These are phyloP conservation scores for Eleusine indica DNA, from an alignment of 176 grass and related monocot species.

Conservation along the genomic window DNA sequence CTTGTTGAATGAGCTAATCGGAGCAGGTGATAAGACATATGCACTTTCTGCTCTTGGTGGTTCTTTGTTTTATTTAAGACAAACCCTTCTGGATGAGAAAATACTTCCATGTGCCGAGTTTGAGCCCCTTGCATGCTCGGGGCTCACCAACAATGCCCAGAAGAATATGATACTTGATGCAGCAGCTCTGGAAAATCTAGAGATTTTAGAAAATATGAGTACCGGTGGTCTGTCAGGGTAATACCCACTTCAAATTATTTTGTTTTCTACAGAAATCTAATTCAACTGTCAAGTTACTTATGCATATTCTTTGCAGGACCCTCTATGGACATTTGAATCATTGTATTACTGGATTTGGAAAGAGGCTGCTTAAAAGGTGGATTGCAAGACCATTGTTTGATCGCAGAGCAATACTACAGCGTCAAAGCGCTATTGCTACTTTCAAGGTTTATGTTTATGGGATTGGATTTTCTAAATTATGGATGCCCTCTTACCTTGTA, in stretches of 20 bases:
- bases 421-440: conserved; percentile 76
- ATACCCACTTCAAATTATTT: conserved; percentile 33
- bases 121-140: conserved; percentile 67
- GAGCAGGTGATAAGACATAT: conserved; percentile 61
- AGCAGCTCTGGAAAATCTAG: conserved; percentile 92
- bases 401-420: conserved; percentile 61
- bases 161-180: conserved; percentile 95
- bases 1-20: conserved; percentile 65
- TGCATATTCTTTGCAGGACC: conserved; percentile 65
- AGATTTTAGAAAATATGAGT: conserved; percentile 80
- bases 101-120: conserved; percentile 83
- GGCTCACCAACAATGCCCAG: conserved; percentile 41
- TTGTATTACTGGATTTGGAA: conserved; percentile 89
- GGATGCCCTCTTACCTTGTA: conserved; percentile 23
- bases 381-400: conserved; percentile 85
- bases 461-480: conserved; percentile 11
- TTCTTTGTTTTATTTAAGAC: conserved; percentile 91
- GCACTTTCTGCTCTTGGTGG: conserved; percentile 95
- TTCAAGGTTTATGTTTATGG: conserved; percentile 65
- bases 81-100: conserved; percentile 81
- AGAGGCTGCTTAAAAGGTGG: conserved; percentile 90
- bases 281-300: conserved; percentile 30
- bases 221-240: conserved; percentile 82
- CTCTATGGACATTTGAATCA: conserved; percentile 96
- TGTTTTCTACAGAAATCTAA: conserved; percentile 34